Conservation (phyloP, 441 rosid species). For the Euphorbia corollata region DNA sequence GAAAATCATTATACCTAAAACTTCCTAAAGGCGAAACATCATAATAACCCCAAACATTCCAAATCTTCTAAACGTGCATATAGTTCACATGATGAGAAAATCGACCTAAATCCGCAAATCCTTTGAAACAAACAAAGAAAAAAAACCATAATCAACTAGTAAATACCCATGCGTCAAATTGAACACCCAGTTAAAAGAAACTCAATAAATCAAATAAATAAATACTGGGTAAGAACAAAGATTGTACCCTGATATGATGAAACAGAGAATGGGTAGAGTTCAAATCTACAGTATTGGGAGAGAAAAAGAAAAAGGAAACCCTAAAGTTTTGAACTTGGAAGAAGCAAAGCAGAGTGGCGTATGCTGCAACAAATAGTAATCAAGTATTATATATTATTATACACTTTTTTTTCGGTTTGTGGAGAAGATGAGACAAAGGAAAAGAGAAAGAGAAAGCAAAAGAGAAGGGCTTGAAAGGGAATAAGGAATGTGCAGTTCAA, state of each 20-base stretch:
- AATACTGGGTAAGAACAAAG: background rate
- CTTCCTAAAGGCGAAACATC: conserved; percentile 4
- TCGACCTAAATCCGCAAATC: conserved; percentile 1
- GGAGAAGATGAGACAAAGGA: conserved; percentile 31
- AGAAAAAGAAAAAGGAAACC: conserved; percentile 1
- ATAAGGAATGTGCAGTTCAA: conserved; percentile 16
- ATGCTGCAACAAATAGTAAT: background rate
- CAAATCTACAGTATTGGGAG: conserved; percentile 2
- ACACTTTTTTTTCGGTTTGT: conserved; percentile 18
- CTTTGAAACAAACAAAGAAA: conserved; percentile 1
- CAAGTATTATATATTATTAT: background rate
- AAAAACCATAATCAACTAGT: conserved; percentile 6
- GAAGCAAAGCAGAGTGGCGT: conserved; percentile 1
- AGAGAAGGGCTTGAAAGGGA: conserved; percentile 19
- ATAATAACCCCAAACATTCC: conserved; percentile 8
- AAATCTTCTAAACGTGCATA: background rate
- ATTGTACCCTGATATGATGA: conserved; percentile 23
- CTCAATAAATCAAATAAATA: background rate
- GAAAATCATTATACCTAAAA: conserved; percentile 15
- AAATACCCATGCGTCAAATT: background rate
- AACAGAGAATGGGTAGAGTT: background rate
- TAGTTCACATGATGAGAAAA: conserved; percentile 6
- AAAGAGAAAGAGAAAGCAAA: conserved; percentile 21
- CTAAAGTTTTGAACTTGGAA: conserved; percentile 9
- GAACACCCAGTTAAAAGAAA: conserved; percentile 2